Evolutionary conservation across 192 early-diverging fungal species (phyloP).

Genomic region (Podila minutissima): DNA sequence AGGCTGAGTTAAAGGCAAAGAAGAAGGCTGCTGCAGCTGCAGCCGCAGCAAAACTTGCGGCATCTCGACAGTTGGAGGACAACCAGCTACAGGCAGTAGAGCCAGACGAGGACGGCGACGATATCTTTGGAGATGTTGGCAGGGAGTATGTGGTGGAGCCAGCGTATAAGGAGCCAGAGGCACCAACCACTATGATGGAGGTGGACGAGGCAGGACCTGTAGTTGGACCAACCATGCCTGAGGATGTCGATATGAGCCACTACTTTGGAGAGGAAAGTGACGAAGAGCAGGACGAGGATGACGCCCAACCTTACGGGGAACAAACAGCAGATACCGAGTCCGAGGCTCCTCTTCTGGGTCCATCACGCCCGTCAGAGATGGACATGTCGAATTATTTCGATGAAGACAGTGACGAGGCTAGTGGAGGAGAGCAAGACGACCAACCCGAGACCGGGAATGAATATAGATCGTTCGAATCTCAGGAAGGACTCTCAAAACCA

Average conservation of each 20-base stretch:
- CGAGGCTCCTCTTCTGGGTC: conserved; percentile 36
- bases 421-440: conserved; percentile 2
- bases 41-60: conserved; percentile 25
- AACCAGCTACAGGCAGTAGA: conserved; percentile 27
- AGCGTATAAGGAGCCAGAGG: not conserved
- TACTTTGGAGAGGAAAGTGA: conserved; percentile 47
- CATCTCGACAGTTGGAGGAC: conserved; percentile 13
- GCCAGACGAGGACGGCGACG: conserved; percentile 68
- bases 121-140: conserved; percentile 92
- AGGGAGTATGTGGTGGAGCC: conserved; percentile 77
- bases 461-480: not conserved
- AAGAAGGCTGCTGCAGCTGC: conserved; percentile 37
- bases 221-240: conserved; percentile 26
- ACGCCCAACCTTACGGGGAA: not conserved
- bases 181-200: conserved; percentile 16
- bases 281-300: conserved; percentile 17
- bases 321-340: conserved; percentile 4
- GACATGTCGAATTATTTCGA: conserved; percentile 37
- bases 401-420: conserved; percentile 28
- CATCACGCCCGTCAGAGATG: conserved; percentile 23
- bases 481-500: conserved; percentile 2
- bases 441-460: not conserved
- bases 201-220: conserved; percentile 33
- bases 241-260: conserved; percentile 36
- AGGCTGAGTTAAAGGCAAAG: conserved; percentile 60